These are phyloP conservation scores for Carex arenaria DNA, from an alignment of 202 grass and related monocot genomes.

Conservation along the genomic window DNA sequence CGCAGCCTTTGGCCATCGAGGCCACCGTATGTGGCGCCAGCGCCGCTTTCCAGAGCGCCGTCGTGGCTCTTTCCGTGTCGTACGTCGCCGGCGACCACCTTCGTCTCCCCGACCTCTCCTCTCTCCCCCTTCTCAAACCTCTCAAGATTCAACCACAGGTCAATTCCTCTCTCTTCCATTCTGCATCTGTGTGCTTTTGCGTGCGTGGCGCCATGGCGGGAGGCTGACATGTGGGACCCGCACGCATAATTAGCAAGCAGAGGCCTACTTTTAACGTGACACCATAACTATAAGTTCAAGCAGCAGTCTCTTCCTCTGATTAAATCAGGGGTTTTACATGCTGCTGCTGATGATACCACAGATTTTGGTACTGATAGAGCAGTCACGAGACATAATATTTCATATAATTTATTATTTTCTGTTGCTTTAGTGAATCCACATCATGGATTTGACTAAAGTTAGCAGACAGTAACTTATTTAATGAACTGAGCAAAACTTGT, in stretches of 20 bases:
- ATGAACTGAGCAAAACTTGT: background rate
- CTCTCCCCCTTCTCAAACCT: slow-evolving; percentile 4
- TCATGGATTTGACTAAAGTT: background rate
- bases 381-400: background rate
- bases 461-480: background rate
- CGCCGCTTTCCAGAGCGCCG: background rate
- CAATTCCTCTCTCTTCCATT: background rate
- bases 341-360: background rate
- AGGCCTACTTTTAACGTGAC: no score
- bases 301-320: background rate
- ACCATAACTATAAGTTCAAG: no score
- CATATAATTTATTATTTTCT: background rate
- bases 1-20: slow-evolving; percentile 4
- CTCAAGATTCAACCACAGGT: background rate
- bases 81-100: background rate
- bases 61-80: background rate
- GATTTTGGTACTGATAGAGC: background rate
- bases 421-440: background rate
- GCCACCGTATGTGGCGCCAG: background rate
- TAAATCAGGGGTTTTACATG: background rate
- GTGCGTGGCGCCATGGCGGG: no score
- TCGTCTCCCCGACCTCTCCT: background rate
- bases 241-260: no score
- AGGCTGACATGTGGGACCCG: no score
- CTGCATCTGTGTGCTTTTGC: background rate